Evolutionary conservation across 2,329 filamentous ascomycete genomes (phyloP).

Genomic region (Pezicula neosporulosa): DNA sequence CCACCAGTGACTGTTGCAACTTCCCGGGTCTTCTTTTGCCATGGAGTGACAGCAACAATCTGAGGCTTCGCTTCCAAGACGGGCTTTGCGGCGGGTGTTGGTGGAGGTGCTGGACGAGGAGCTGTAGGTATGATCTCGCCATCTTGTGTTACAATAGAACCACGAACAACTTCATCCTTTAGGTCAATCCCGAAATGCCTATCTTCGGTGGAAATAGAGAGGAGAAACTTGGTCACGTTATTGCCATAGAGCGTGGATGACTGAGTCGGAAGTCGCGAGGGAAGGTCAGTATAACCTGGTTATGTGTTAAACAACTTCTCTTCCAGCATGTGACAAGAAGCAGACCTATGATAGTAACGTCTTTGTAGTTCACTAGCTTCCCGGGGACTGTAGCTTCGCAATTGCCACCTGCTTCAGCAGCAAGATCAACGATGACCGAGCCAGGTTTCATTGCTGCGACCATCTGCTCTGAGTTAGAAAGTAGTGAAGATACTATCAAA

Average conservation of each 20-base stretch:
- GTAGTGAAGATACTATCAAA: neutral
- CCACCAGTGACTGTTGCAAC: constrained; percentile 72
- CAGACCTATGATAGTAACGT: constrained; percentile 79
- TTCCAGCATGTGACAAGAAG: constrained; percentile 1
- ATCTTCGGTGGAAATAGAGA: constrained; percentile 76
- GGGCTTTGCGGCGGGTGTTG: constrained; percentile 45
- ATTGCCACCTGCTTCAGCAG: constrained; percentile 84
- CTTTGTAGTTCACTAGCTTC: constrained; percentile 66
- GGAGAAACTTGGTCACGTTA: constrained; percentile 85
- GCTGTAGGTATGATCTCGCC: constrained; percentile 74
- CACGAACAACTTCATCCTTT: constrained; percentile 80
- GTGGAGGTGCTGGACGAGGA: constrained; percentile 62
- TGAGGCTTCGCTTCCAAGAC: constrained; percentile 49
- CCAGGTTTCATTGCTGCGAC: constrained; percentile 72
- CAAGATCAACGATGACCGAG: constrained; percentile 83
- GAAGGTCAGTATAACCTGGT: constrained; percentile 77
- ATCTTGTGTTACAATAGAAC: constrained; percentile 76
- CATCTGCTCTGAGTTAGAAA: constrained; percentile 37
- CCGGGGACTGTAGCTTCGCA: constrained; percentile 78
- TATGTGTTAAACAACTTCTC: constrained; percentile 18
- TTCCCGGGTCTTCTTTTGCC: constrained; percentile 75
- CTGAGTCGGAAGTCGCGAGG: constrained; percentile 82
- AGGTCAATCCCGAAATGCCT: constrained; percentile 79
- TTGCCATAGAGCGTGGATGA: constrained; percentile 90
- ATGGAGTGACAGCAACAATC: constrained; percentile 70